Conservation (phyloP, 306 rosid species). For the Castanea mollissima region DNA sequence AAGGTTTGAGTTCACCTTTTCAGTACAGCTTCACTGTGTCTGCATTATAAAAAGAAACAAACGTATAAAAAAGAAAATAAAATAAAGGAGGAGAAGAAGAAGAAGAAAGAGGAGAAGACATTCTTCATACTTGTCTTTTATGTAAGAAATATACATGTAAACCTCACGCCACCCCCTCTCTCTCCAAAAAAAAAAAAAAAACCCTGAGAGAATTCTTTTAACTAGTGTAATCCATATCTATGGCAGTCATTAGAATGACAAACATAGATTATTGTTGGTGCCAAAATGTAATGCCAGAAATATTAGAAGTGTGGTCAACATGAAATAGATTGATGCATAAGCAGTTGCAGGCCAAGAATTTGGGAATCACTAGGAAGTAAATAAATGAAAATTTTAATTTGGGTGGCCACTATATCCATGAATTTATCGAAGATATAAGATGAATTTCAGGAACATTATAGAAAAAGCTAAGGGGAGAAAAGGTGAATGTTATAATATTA, state of each 20-base stretch:
- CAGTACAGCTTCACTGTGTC: constrained; percentile 83
- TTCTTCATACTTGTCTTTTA: too few species aligned
- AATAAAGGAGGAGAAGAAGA: too few species aligned
- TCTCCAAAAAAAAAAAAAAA: too few species aligned
- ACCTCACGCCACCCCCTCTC: too few species aligned
- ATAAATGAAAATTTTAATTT: background rate
- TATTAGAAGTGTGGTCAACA: background rate
- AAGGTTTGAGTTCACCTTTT: constrained; percentile 79
- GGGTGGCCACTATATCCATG: background rate
- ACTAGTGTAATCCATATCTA: too few species aligned
- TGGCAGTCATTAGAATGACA: too few species aligned
- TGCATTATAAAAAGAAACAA: constrained; percentile 37
- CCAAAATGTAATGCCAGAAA: background rate
- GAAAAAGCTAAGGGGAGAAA: background rate
- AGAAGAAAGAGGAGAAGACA: too few species aligned
- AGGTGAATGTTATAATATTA: background rate
- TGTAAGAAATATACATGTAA: too few species aligned
- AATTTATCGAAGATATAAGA: background rate
- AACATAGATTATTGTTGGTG: background rate
- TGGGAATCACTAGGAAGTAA: background rate
- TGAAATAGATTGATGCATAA: background rate
- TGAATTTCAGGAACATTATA: background rate
- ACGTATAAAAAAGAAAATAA: background rate
- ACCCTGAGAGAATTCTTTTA: too few species aligned
- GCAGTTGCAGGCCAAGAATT: background rate